Conservation (phyloP, 495 filamentous ascomycete genomes). For the Neurospora sublineolata region DNA sequence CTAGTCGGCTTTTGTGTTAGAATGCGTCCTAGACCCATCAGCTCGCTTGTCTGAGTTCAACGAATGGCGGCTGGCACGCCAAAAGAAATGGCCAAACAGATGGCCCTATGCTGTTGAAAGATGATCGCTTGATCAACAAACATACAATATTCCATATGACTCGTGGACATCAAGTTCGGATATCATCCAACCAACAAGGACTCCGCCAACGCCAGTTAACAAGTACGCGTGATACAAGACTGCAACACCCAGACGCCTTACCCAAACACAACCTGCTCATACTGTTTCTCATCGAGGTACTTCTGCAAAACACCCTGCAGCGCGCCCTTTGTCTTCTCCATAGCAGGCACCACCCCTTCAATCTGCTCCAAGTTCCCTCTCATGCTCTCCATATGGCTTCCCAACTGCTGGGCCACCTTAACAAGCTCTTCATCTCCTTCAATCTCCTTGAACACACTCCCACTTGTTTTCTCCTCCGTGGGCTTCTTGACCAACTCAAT, state of each 20-base stretch:
- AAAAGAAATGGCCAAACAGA: neutral
- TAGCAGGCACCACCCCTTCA: slow-evolving; percentile 31
- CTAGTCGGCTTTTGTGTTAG: neutral
- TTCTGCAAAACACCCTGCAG: slow-evolving; percentile 28
- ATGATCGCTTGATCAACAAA: neutral
- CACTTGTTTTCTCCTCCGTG: slow-evolving; percentile 1
- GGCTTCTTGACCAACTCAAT: slow-evolving; percentile 12
- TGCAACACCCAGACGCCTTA: slow-evolving; percentile 12
- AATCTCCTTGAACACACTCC: slow-evolving; percentile 23
- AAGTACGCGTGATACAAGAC: no score
- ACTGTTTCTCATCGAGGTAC: slow-evolving; percentile 33
- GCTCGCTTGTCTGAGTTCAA: neutral
- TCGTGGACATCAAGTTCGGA: neutral
- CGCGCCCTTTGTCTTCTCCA: slow-evolving; percentile 32
- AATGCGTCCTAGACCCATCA: neutral
- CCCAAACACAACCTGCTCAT: slow-evolving; percentile 31
- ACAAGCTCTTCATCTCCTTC: slow-evolving; percentile 25
- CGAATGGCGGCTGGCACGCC: neutral
- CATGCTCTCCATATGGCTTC: slow-evolving; percentile 44
- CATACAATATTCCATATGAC: neutral
- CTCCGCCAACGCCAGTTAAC: neutral
- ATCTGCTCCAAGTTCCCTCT: slow-evolving; percentile 45
- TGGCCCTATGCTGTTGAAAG: neutral
- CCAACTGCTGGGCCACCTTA: slow-evolving; percentile 30
- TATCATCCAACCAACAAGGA: neutral